Conservation (phyloP, 2,329 filamentous ascomycete genomes). For the Bisporella sp. region DNA sequence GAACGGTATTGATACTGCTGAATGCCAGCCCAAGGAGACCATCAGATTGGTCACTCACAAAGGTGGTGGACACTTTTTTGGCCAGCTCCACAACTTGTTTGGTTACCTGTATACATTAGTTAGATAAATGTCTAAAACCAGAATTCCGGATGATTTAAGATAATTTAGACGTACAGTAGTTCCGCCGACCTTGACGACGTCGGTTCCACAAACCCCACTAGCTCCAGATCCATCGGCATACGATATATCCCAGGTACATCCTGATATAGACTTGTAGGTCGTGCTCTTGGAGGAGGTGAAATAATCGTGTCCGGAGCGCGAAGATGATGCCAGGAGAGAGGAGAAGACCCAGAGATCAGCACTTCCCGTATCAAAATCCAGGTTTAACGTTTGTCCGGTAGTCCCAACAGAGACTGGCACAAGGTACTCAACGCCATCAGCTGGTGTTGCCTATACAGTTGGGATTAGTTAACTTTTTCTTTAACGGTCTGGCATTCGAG, state of each 20-base stretch:
- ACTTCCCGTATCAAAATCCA: slow-evolving; percentile 26
- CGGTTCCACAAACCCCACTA: slow-evolving; percentile 25
- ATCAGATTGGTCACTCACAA: slow-evolving; percentile 33
- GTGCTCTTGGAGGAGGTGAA: slow-evolving; percentile 19
- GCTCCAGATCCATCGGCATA: slow-evolving; percentile 31
- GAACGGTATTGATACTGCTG: slow-evolving; percentile 25
- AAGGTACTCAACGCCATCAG: slow-evolving; percentile 21
- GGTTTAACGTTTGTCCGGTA: slow-evolving; percentile 23
- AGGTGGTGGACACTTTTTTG: slow-evolving; percentile 21
- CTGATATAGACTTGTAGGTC: slow-evolving; percentile 19
- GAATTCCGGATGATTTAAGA: neutral
- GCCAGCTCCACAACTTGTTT: slow-evolving; percentile 27
- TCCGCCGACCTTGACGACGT: slow-evolving; percentile 26
- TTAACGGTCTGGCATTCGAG: too few relatives aligned
- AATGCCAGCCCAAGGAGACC: slow-evolving; percentile 56
- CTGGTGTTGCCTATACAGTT: slow-evolving; percentile 10
- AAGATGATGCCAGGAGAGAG: slow-evolving; percentile 12
- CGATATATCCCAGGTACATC: slow-evolving; percentile 23
- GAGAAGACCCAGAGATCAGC: slow-evolving; percentile 29
- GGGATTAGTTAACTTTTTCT: too few relatives aligned
- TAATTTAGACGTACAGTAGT: slow-evolving; percentile 19
- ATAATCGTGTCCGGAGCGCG: slow-evolving; percentile 13
- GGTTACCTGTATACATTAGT: neutral
- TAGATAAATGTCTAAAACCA: neutral
- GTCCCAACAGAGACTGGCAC: slow-evolving; percentile 14